Percentiles rank a stretch among this genome's conserved stretches.
These are phyloP conservation scores for Candida ortonii DNA, from an alignment of 805 yeast species.

Conservation along the genomic window DNA sequence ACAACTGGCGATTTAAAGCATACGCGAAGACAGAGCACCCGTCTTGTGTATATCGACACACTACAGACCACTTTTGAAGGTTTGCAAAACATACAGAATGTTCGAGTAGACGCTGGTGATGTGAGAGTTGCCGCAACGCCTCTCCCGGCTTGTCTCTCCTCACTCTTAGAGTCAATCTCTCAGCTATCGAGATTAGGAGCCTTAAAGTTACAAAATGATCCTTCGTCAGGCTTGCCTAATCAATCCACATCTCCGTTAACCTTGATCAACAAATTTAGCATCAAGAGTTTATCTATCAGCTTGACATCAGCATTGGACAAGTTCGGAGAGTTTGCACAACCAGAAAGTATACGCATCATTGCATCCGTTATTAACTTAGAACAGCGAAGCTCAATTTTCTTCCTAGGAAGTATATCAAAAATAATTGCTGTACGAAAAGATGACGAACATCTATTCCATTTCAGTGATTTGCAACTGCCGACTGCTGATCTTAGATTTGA, in stretches of 20 bases:
- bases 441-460: slow-evolving; percentile 22
- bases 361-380: slow-evolving; percentile 37
- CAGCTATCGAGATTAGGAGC: slow-evolving; percentile 25
- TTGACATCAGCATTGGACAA: slow-evolving; percentile 44
- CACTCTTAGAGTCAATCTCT: slow-evolving; percentile 38
- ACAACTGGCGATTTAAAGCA: slow-evolving; percentile 1
- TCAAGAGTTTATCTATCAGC: slow-evolving; percentile 39
- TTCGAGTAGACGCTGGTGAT: slow-evolving; percentile 39
- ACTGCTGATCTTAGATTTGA: slow-evolving; percentile 57
- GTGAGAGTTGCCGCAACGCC: slow-evolving; percentile 46
- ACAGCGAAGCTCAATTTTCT: slow-evolving; percentile 40
- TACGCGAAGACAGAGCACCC: slow-evolving; percentile 13
- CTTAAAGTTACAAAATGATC: slow-evolving; percentile 2
- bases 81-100: slow-evolving; percentile 31
- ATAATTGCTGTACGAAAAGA: slow-evolving; percentile 28
- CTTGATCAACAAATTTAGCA: slow-evolving; percentile 38
- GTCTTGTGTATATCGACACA: slow-evolving; percentile 35
- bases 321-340: slow-evolving; percentile 41
- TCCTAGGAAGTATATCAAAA: slow-evolving; percentile 47
- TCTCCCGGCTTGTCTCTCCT: slow-evolving; percentile 36
- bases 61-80: slow-evolving; percentile 50
- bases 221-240: slow-evolving; percentile 10
- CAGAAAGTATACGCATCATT: slow-evolving; percentile 29
- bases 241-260: slow-evolving; percentile 21
- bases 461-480: slow-evolving; percentile 27